Percentiles rank a stretch among this genome's conserved stretches.
phyloP scores from a whole-genome alignment of 768 basidiomycete species.

The Kwoniella botswanensis region DNA sequence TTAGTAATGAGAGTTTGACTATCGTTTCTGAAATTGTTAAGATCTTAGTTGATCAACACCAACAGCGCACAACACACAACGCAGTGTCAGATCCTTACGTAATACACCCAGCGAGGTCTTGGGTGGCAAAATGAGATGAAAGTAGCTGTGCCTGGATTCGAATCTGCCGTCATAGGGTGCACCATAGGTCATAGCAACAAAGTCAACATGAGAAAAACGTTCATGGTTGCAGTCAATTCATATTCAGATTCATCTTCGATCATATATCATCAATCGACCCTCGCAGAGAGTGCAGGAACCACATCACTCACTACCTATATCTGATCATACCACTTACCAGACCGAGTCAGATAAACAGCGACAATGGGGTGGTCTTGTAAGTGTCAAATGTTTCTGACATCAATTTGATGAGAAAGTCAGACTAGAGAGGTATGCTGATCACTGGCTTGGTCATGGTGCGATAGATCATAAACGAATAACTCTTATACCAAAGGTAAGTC shows the following conservation, averaged over 20 bases:
- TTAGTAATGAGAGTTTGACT: not conserved
- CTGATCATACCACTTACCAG: too few species aligned
- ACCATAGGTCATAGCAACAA: not conserved
- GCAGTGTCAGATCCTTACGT: not conserved
- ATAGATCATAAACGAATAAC: conserved; percentile 46
- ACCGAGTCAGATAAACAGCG: not conserved
- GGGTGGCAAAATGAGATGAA: conserved; percentile 15
- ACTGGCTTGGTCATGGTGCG: not conserved
- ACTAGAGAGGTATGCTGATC: too few species aligned
- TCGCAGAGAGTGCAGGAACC: too few species aligned
- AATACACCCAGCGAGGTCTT: not conserved
- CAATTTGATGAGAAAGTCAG: too few species aligned
- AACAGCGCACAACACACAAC: too few species aligned
- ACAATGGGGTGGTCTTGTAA: too few species aligned
- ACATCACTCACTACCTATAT: too few species aligned
- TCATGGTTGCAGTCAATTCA: too few species aligned
- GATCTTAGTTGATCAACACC: too few species aligned
- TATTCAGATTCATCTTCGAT: too few species aligned
- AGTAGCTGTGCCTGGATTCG: not conserved
- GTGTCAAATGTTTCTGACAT: too few species aligned
- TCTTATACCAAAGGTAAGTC: conserved; percentile 46
- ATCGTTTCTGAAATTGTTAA: too few species aligned
- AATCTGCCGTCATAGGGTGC: conserved; percentile 1
- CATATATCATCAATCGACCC: not conserved
- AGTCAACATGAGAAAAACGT: not conserved